Base-by-base conservation (phyloP, 306 rosid genomes). In the Cucurbita pepo region DNA sequence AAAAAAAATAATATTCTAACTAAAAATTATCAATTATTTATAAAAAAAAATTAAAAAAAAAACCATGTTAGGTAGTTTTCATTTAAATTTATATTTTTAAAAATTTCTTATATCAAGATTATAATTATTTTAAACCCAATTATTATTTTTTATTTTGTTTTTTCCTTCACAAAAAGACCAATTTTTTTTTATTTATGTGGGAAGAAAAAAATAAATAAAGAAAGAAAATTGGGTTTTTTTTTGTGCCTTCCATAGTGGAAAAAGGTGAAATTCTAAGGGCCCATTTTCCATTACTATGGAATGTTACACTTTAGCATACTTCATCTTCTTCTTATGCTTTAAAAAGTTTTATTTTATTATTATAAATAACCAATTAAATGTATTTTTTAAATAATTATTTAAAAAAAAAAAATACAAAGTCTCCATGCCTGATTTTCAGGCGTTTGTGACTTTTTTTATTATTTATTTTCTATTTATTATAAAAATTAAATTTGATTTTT, bases 271-370 rank as follows among this genome's bases (percentile, higher is more conserved):
- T 67, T 67, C 73, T 21, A 10, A 67, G 16, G 43, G 13, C 40
- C 56, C 40, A 25, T 47, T 67, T 67, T 67, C 55, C 56, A 64
- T 43, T n/a, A 10, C n/a, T 6, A 65, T 10, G 53, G 73, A 67
- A 67, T 67, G 56, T 43, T 41, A 43, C 73, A 47, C 73, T 67
- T 67, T 67, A 43, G 71, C 34, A 65, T 65, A 43, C 73, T 47
- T 45, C 56, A 66, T 45, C 30, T 41, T 64, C 40, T 13, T 67
- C 56, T 69, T 6, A 43, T 43, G 53, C 73, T 11, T 48, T 67
- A 25, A 25, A 1, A 25, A 25, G 10, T 10, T 10, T 54, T 19
- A 0, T 54, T 54, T 9, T 15, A 15, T 52, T 52, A 44, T 55
- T 18, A 55, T 18, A 55, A 18, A 55, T 55, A 55, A 55, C 25